Evolutionary conservation across 108 stramenopile species (phyloP).

Genomic region (Cylindrotheca closterium): DNA sequence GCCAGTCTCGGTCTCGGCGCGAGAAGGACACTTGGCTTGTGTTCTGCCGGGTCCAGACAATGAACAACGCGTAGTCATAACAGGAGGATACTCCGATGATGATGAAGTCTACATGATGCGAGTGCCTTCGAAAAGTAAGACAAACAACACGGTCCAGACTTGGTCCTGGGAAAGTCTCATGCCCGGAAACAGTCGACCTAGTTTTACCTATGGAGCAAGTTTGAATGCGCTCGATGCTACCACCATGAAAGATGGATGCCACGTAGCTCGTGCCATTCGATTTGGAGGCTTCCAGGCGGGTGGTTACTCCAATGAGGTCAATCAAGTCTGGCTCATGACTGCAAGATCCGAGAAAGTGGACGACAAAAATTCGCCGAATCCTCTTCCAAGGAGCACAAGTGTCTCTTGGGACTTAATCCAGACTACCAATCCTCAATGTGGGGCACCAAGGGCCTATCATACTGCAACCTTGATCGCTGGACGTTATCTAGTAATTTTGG

Average conservation of each 20-base stretch:
- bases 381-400: neutral
- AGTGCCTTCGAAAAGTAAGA: neutral
- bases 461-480: constrained; percentile 48
- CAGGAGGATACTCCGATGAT: constrained; percentile 57
- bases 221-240: constrained; percentile 30
- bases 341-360: constrained; percentile 1
- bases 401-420: constrained; percentile 2
- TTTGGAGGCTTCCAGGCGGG: constrained; percentile 68
- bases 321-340: constrained; percentile 47
- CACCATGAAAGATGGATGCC: neutral
- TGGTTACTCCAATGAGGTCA: constrained; percentile 57
- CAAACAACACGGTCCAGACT: neutral
- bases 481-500: constrained; percentile 55
- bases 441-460: constrained; percentile 54
- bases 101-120: constrained; percentile 19
- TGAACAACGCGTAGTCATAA: constrained; percentile 31
- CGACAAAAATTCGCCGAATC: neutral
- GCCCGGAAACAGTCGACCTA: neutral
- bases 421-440: constrained; percentile 2
- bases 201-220: constrained; percentile 49
- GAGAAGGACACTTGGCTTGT: constrained; percentile 56
- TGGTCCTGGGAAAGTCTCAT: constrained; percentile 1
- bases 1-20: constrained; percentile 8
- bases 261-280: constrained; percentile 36
- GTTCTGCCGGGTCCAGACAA: constrained; percentile 10